phyloP scores from a whole-genome alignment of 257 asterid species.

The Scutellaria galericulata region DNA sequence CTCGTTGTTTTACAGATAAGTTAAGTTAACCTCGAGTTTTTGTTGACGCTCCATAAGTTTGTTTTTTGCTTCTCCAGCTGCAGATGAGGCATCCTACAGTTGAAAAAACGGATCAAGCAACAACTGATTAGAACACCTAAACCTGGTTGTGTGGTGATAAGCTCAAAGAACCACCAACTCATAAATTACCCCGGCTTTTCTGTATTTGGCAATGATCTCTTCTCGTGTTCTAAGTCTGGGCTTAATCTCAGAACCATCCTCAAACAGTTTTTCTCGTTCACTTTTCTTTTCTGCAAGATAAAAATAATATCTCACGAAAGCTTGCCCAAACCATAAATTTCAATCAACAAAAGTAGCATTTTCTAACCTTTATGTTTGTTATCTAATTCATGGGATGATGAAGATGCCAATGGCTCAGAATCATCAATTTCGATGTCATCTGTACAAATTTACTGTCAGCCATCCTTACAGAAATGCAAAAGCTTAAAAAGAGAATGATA shows the following conservation, averaged over 20 bases:
- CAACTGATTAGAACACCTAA: constrained; percentile 22
- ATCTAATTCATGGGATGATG: constrained; percentile 53
- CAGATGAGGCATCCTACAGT: constrained; percentile 84
- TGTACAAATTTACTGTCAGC: constrained; percentile 41
- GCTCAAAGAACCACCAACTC: constrained; percentile 33
- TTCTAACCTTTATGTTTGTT: constrained; percentile 50
- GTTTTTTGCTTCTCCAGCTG: constrained; percentile 84
- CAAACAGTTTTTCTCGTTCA: constrained; percentile 65
- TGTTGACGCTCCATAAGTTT: constrained; percentile 91
- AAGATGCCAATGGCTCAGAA: constrained; percentile 51
- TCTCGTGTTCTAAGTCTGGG: constrained; percentile 77
- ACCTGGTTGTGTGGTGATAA: background rate
- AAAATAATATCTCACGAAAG: constrained; percentile 22
- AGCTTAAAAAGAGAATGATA: background rate
- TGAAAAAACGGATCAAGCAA: constrained; percentile 26
- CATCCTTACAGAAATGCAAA: constrained; percentile 25
- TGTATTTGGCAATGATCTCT: constrained; percentile 82
- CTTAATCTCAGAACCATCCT: constrained; percentile 51
- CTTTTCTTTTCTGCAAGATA: constrained; percentile 53
- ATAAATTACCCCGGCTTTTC: constrained; percentile 75
- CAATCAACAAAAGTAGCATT: constrained; percentile 25
- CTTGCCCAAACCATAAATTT: constrained; percentile 28
- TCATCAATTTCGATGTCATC: constrained; percentile 93
- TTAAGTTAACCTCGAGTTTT: constrained; percentile 75
- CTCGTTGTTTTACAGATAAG: constrained; percentile 24